phyloP scores from a whole-genome alignment of 192 early-diverging fungal species.

The Backusella tarrabulga region DNA sequence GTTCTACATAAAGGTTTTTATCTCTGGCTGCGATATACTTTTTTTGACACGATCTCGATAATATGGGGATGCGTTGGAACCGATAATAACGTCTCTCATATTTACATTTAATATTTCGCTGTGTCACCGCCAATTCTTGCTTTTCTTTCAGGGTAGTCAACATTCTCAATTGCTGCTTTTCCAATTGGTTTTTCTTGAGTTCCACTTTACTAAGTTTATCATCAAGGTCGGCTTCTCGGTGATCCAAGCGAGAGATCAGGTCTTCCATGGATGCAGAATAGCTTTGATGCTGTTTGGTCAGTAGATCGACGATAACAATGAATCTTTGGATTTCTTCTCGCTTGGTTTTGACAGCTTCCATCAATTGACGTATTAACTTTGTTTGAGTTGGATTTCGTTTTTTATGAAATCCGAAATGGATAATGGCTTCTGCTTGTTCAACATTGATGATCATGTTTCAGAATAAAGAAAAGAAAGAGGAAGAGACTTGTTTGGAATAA shows the following conservation, averaged over 20 bases:
- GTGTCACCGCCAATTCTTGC: not conserved
- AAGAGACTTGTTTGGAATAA: not conserved
- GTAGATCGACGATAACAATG: not conserved
- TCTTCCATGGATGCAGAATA: not conserved
- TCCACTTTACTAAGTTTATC: not conserved
- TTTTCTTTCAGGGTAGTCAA: not conserved
- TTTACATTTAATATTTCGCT: not conserved
- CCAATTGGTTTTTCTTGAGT: not conserved
- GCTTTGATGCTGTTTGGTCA: not conserved
- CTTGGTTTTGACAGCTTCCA: not conserved
- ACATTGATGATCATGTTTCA: not conserved
- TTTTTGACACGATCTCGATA: not conserved
- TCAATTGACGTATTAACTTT: not conserved
- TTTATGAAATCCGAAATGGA: not conserved
- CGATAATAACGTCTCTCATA: not conserved
- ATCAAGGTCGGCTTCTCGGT: not conserved
- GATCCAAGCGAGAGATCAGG: not conserved
- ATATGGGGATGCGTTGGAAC: not conserved
- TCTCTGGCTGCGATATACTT: constrained; percentile 3
- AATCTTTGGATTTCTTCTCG: not conserved
- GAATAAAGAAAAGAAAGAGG: not conserved
- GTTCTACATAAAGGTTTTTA: not conserved
- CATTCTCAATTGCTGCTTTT: not conserved
- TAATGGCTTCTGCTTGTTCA: constrained; percentile 6
- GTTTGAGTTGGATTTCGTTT: not conserved